Percentiles rank a stretch among this genome's conserved stretches.
Evolutionary conservation across 306 rosid species (phyloP).

Genomic region (Elaeagnus macrophylla): DNA sequence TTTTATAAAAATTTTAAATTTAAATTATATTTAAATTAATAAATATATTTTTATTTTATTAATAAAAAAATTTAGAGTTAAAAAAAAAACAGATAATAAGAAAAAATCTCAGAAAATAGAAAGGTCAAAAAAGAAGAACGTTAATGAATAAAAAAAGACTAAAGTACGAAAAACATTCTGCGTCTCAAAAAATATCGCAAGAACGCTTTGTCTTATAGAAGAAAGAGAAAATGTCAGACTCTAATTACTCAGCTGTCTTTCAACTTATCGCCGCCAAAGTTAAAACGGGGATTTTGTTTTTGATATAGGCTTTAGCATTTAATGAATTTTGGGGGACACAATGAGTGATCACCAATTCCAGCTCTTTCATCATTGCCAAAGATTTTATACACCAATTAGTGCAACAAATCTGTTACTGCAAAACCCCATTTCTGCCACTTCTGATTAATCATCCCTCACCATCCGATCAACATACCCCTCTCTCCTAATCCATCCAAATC

Average conservation of each 20-base stretch:
- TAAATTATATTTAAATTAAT: no score
- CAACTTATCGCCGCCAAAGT: constrained; percentile 4
- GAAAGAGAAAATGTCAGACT: neutral
- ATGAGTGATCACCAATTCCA: neutral
- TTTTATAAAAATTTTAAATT: no score
- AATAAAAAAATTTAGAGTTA: no score
- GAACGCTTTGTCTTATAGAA: neutral
- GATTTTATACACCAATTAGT: neutral
- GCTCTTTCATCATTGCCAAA: neutral
- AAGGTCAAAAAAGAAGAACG: no score
- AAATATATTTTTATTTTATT: no score
- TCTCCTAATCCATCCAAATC: neutral
- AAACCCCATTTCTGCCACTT: neutral
- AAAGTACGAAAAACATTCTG: no score
- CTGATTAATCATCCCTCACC: neutral
- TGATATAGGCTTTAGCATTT: neutral
- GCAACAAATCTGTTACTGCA: neutral
- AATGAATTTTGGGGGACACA: neutral
- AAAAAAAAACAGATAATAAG: no score
- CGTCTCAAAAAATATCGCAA: no score
- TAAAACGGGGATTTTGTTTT: neutral
- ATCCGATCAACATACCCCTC: neutral
- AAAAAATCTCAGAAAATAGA: no score
- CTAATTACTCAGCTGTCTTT: neutral
- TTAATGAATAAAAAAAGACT: no score